Evolutionary conservation across 345 rosid species (phyloP), one percentile per base, ranked within the genome.

Genomic region (Eucalyptus marginata): DNA sequence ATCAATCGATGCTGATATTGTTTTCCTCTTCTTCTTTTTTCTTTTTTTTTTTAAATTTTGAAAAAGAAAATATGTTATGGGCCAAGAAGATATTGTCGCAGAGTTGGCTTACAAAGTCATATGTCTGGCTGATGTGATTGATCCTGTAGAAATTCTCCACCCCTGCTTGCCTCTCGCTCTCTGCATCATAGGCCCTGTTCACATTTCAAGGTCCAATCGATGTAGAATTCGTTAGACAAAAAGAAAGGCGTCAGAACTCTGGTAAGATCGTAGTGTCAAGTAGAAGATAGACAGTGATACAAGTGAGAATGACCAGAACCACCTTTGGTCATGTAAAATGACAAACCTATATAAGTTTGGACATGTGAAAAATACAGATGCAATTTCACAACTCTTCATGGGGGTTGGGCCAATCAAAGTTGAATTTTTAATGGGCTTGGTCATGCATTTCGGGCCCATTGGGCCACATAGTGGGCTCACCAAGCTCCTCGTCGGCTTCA

Each of bases 51-150:
- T 18, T n/a, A 8, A 54, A 87, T 6, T 52, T 52, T 22, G 22
- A 51, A 51, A 52, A 54, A 24, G 17, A 36, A 10, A 86, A 36
- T 36, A 20, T 18, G 31, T 13, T 27, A 10, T 54, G 44, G 64
- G 84, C 47, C 47, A 10, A 40, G 47, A 76, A 76, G 14, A 76
- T 76, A 36, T 20, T 36, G 47, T 76, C 40, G 84, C 47, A 40
- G 47, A 44, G 47, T 44, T 90, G 27, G 56, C 93, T 89, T 89
- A 95, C 99, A 86, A 96, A 96, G 86, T 96, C 98, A 91, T 94
- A 94, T 2, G 98, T 96, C 90, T 97, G 99, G 90, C 90, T 93
- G 84, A 95, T 94, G 92, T 97, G 99, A 92, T 96, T 96, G 56
- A 85, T 87, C 88, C 92, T 89, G 92, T 97, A 96, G 89, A 97